Evolutionary conservation across 208 protist genomes (phyloP), one percentile per base, ranked within the genome.

Genomic region (Trypanosoma vivax): DNA sequence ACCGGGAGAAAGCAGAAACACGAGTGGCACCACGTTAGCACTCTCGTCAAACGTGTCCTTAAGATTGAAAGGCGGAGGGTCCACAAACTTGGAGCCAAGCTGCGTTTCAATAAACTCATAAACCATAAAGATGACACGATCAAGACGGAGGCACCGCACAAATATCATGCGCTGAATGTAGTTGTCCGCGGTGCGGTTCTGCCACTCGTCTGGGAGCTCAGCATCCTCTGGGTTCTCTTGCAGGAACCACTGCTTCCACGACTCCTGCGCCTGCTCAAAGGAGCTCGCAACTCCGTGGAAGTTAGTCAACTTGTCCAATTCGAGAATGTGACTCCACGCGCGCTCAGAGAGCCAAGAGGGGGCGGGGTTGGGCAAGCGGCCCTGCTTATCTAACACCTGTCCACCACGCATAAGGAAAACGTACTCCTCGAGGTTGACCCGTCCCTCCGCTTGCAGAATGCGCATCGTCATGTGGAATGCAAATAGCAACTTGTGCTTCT

Each of bases 401-500:
- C 94, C 96, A 27, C 98, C 98, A 7, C 94, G 83, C 69, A 99
- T 91, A 35, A 99, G 86, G 78, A 99, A 99, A 18, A 94, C 66
- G 79, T 98, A 99, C 81, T 99, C 98, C 59, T 97, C 90, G 18
- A 83, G 16, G 64, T 97, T 97, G 49, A 99, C 64, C 24, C 48
- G 40, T 9, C 79, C 77, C 63, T 93, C 69, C n/a, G 72, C 77
- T 54, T 92, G 80, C 55, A 99, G 50, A 42, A 99, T 98, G 68
- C 92, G 92, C 25, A 96, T 92, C 51, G 94, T 97, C 85, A 99
- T 97, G 74, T 99, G 97, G 74, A 99, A 98, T 33, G 97, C 90
- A 29, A 99, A 99, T 25, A 99, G 90, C 16, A 99, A 75, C 76
- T 99, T 99, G 85, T 99, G 97, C 30, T 84, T 80, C 78, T 99